Evolutionary conservation across 495 filamentous ascomycete species (phyloP).

Genomic region (Aspergillus coremiiformis): DNA sequence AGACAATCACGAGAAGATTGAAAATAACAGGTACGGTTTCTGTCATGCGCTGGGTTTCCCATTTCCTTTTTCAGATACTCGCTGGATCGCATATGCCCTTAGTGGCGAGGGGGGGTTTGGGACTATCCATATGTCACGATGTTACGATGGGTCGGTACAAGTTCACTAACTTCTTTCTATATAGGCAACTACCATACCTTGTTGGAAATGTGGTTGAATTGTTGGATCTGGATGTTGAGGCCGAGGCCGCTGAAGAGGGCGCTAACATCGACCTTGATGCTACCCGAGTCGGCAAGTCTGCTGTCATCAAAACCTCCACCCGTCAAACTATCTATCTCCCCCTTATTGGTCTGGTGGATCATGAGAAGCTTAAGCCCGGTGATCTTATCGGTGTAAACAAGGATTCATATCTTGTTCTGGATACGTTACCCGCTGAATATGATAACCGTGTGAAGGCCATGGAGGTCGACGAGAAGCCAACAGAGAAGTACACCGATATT

Average conservation of each 20-base stretch:
- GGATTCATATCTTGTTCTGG: slow-evolving; percentile 97
- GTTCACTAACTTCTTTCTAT: slow-evolving; percentile 6
- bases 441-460: slow-evolving; percentile 99
- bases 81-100: not conserved
- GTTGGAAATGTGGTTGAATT: slow-evolving; percentile 98
- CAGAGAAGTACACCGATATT: slow-evolving; percentile 97
- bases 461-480: slow-evolving; percentile 99
- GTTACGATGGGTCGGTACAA: not conserved
- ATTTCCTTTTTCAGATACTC: not conserved
- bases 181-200: slow-evolving; percentile 92
- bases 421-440: slow-evolving; percentile 98
- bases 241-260: slow-evolving; percentile 91
- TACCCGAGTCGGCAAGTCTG: slow-evolving; percentile 92
- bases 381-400: slow-evolving; percentile 99
- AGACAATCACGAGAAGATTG: slow-evolving; percentile 97
- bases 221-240: slow-evolving; percentile 91
- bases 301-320: slow-evolving; percentile 99
- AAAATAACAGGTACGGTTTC: slow-evolving; percentile 80
- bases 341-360: slow-evolving; percentile 94
- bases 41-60: not conserved
- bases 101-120: not conserved
- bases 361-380: slow-evolving; percentile 83
- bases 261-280: slow-evolving; percentile 98
- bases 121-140: not conserved
- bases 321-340: slow-evolving; percentile 98